phyloP scores from a whole-genome alignment of 192 early-diverging fungal genomes.

The Ambispora gerdemannii region DNA sequence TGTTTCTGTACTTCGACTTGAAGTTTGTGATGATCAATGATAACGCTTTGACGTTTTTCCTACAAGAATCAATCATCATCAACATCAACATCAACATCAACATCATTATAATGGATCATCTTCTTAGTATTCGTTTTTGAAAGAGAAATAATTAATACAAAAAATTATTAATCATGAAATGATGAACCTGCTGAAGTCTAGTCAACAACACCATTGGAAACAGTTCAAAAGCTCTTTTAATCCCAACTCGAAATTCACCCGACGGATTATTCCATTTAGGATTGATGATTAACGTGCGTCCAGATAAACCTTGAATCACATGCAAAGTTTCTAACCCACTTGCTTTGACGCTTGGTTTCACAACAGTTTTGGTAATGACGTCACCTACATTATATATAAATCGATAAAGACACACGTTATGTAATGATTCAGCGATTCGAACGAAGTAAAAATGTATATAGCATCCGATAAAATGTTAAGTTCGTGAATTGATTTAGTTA shows the following conservation, averaged over 20 bases:
- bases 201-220: constrained; percentile 57
- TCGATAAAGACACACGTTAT: too few species aligned
- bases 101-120: not conserved
- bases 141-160: constrained; percentile 2
- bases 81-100: constrained; percentile 2
- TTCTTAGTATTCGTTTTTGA: not conserved
- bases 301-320: constrained; percentile 67
- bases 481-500: constrained; percentile 26
- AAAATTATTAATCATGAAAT: not conserved
- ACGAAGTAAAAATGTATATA: not conserved
- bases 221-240: constrained; percentile 74
- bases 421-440: not conserved
- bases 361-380: constrained; percentile 58
- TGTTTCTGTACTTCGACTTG: constrained; percentile 44
- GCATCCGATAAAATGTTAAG: not conserved
- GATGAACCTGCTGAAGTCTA: constrained; percentile 53
- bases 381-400: too few species aligned
- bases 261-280: constrained; percentile 75
- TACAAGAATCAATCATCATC: constrained; percentile 19
- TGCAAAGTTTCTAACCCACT: constrained; percentile 42
- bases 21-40: constrained; percentile 44
- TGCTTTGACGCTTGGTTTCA: constrained; percentile 50
- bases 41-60: constrained; percentile 50
- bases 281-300: constrained; percentile 69
- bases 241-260: constrained; percentile 80